Evolutionary conservation across 768 basidiomycete species (phyloP).

Genomic region (Phlebiopsis gigantea): DNA sequence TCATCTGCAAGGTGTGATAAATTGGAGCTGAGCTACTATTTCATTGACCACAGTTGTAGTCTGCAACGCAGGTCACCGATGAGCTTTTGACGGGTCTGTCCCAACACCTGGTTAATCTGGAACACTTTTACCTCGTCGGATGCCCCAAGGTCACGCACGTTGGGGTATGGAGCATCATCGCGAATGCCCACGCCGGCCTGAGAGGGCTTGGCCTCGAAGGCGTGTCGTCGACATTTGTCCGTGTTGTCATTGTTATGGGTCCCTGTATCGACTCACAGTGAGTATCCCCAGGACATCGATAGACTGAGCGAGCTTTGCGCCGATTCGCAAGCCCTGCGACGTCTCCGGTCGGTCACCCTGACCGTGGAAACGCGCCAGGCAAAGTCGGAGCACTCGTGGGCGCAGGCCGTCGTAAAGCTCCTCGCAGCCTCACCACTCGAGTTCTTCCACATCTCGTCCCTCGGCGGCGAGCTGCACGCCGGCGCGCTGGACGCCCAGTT

Average conservation of each 20-base stretch:
- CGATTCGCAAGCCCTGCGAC: slow-evolving; percentile 31
- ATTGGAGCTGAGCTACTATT: no score
- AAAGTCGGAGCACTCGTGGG: slow-evolving; percentile 11
- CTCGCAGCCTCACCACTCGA: slow-evolving; percentile 41
- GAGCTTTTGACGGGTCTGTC: slow-evolving; percentile 44
- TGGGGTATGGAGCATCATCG: slow-evolving; percentile 50
- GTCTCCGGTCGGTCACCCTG: slow-evolving; percentile 53
- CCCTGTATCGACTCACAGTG: background rate
- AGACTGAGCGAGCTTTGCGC: slow-evolving; percentile 37
- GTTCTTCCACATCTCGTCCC: slow-evolving; percentile 53
- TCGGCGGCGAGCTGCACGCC: slow-evolving; percentile 30
- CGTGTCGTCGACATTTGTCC: slow-evolving; percentile 55
- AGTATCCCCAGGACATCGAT: slow-evolving; percentile 43
- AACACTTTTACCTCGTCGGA: slow-evolving; percentile 57
- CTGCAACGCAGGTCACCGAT: slow-evolving; percentile 57
- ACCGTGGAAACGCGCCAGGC: slow-evolving; percentile 33
- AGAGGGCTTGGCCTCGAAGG: slow-evolving; percentile 55
- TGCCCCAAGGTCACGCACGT: slow-evolving; percentile 63
- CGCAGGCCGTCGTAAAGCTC: slow-evolving; percentile 10
- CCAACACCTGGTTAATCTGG: slow-evolving; percentile 42
- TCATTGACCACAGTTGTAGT: no score
- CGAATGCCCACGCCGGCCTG: slow-evolving; percentile 41
- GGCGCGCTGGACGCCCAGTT: slow-evolving; percentile 38
- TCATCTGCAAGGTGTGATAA: slow-evolving; percentile 64
- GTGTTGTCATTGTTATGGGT: slow-evolving; percentile 17